Base-by-base conservation (phyloP, 441 rosid species). In the Populus hybrid region DNA sequence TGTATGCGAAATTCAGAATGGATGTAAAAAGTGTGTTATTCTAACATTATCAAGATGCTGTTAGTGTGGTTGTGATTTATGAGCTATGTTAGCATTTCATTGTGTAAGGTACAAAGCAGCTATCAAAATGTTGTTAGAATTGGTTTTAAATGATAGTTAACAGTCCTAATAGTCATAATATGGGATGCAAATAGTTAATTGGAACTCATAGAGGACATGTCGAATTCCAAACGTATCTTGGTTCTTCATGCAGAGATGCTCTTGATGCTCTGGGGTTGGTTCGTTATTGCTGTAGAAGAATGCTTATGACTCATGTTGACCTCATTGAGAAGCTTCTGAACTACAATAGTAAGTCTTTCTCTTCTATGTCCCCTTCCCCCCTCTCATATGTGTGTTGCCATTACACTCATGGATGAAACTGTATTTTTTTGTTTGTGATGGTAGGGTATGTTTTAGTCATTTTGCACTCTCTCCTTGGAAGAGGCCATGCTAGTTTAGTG, bases 301-400 rank as follows among this genome's bases (percentile, higher is more conserved):
- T 93, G 99, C 95, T 95, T 16, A 95, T 95, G 98, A 94, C 99
- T 75, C 99, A 94, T 79, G 99, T 94, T 42, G 98, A 94, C 83
- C 93, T 94, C 77, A 95, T 95, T 69, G 99, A 95, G 85, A 95
- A 95, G 90, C 99, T 93, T 83, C 89, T 95, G 77, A 93, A 92
- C 85, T 95, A 93, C 85, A 95, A 93, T 71, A 91, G 99, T 95
- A 91, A 82, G 61, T 80, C 40, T 23, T 64, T 50, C 65, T 71
- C 36, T 6, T 66, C 68, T 72, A 8, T 70, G 67, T 78, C 63
- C 34, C 79, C 68, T 18, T 72, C 32, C 23, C 63, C 8, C 38
- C 8, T 24, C 26, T 40, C 67, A 30, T 80, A 30, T 79, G 4
- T 77, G n/a, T 68, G 9, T 8, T 72, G 34, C 16, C 23, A 26